Conservation (phyloP, 2,329 filamentous ascomycete genomes). For the Beauveria brongniartii region DNA sequence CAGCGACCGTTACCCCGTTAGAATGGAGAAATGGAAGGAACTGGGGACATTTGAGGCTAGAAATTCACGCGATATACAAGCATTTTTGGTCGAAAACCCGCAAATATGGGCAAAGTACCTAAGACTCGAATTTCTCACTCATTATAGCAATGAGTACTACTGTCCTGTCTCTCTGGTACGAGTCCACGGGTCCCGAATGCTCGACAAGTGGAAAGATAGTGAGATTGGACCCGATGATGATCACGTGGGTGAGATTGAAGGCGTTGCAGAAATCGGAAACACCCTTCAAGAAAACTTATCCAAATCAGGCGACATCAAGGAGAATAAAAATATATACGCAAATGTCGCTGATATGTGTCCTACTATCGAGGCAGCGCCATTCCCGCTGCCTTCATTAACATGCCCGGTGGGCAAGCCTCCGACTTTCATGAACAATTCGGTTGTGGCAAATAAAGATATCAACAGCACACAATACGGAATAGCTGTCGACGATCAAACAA, state of each 20-base stretch:
- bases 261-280: background rate
- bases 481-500: background rate
- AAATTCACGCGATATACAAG: constrained; percentile 88
- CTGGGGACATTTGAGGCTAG: constrained; percentile 83
- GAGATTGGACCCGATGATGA: constrained; percentile 60
- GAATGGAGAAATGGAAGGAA: constrained; percentile 83
- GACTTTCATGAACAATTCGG: background rate
- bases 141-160: constrained; percentile 95
- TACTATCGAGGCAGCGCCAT: background rate
- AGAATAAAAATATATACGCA: background rate
- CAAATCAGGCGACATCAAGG: background rate
- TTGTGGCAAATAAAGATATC: background rate
- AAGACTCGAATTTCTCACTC: constrained; percentile 81
- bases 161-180: constrained; percentile 86
- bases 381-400: background rate
- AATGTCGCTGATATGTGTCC: background rate
- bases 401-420: background rate
- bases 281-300: background rate
- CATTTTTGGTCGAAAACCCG: constrained; percentile 88
- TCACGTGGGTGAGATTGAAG: constrained; percentile 34
- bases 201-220: constrained; percentile 84
- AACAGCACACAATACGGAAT: background rate
- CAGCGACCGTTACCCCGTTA: constrained; percentile 89
- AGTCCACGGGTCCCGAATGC: constrained; percentile 92
- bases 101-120: constrained; percentile 94